Evolutionary conservation across 2,329 filamentous ascomycete genomes (phyloP).

Genomic region (Xylaria sp.): DNA sequence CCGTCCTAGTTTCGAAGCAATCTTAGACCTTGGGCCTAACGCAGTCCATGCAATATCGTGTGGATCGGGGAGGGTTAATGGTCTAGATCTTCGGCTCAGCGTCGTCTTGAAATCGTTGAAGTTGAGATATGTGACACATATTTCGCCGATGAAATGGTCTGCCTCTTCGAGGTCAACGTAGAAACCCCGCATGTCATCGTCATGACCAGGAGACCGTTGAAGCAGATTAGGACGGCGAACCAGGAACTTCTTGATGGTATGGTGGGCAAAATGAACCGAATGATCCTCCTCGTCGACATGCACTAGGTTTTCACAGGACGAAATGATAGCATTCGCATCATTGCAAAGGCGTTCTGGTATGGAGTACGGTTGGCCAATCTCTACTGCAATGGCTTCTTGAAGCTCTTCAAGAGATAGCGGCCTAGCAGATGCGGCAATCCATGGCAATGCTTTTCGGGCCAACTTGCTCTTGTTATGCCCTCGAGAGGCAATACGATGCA

Average conservation of each 20-base stretch:
- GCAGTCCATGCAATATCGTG: too few species aligned
- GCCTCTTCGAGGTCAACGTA: conserved; percentile 25
- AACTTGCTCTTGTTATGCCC: conserved; percentile 3
- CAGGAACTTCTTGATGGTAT: conserved; percentile 29
- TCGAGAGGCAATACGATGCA: conserved; percentile 1
- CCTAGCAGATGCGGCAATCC: conserved; percentile 32
- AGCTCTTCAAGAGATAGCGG: conserved; percentile 34
- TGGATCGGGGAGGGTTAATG: too few species aligned
- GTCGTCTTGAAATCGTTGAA: conserved; percentile 37
- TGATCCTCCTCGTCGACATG: conserved; percentile 19
- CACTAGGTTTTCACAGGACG: conserved; percentile 20
- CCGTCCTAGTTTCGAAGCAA: too few species aligned
- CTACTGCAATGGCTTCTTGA: conserved; percentile 34
- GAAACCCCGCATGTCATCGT: conserved; percentile 13
- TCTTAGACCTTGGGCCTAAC: too few species aligned
- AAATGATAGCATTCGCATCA: conserved; percentile 21
- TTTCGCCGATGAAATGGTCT: conserved; percentile 32
- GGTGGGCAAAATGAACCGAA: conserved; percentile 19
- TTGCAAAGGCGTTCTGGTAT: conserved; percentile 27
- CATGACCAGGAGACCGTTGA: background rate
- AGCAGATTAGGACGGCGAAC: conserved; percentile 12
- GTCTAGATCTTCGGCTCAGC: conserved; percentile 4
- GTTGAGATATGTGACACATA: conserved; percentile 38
- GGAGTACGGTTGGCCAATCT: conserved; percentile 28
- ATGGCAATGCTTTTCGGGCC: conserved; percentile 29